These are phyloP conservation scores for Tetrapisispora taiwanensis DNA, from an alignment of 805 yeast genomes.

Conservation along the genomic window DNA sequence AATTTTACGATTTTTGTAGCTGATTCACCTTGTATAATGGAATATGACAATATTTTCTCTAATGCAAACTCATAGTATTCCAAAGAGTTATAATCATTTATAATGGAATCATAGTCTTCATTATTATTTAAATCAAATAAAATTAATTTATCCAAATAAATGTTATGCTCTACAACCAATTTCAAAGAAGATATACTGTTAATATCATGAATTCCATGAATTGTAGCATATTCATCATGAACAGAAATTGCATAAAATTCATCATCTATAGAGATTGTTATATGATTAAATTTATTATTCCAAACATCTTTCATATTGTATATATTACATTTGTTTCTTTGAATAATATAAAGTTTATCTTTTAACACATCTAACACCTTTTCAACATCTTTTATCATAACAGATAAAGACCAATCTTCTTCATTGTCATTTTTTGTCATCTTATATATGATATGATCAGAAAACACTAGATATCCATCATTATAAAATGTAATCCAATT, in stretches of 20 bases:
- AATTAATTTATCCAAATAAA: conserved; percentile 25
- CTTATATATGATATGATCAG: conserved; percentile 13
- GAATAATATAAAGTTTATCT: conserved; percentile 18
- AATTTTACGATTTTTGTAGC: conserved; percentile 17
- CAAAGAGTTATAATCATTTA: conserved; percentile 14
- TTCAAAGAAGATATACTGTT: not conserved
- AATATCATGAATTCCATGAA: conserved; percentile 17
- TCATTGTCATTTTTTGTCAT: conserved; percentile 7
- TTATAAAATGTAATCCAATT: conserved; percentile 20
- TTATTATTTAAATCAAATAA: conserved; percentile 10
- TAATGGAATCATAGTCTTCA: conserved; percentile 12
- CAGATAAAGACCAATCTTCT: conserved; percentile 9
- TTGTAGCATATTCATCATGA: conserved; percentile 22
- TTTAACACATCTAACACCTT: conserved; percentile 19
- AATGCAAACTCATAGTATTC: conserved; percentile 27
- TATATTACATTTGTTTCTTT: conserved; percentile 10
- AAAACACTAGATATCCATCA: conserved; percentile 19
- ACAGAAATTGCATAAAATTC: conserved; percentile 23
- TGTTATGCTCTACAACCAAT: conserved; percentile 16
- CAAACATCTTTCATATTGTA: conserved; percentile 19
- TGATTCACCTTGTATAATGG: conserved; percentile 17
- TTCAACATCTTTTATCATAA: conserved; percentile 18
- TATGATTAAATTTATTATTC: conserved; percentile 9
- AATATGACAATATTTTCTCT: conserved; percentile 25
- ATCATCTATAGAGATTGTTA: conserved; percentile 16